A percentile compares a stretch with the other conserved stretches of the same genome.
Evolutionary conservation across 164 flowering plant species (phyloP).

Genomic region (Litsea cubeba): DNA sequence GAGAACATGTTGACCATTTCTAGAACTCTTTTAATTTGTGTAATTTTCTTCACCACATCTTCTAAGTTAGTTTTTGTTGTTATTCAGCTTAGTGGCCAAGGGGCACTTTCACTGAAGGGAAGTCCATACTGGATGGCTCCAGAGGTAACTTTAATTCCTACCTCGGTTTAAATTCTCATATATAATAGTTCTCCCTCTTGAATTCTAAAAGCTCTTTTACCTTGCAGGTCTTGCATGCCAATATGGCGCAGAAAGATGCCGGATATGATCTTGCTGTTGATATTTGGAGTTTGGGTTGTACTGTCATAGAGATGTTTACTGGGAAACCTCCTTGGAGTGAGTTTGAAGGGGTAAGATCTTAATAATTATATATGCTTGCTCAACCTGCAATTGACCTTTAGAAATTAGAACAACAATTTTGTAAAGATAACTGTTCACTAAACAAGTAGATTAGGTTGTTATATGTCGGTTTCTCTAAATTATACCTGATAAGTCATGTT

Average conservation of each 20-base stretch:
- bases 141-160: constrained; percentile 51
- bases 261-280: constrained; percentile 72
- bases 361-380: not conserved
- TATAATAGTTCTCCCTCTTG: not conserved
- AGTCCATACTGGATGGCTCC: constrained; percentile 99
- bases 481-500: not conserved
- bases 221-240: constrained; percentile 39
- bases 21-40: too few species aligned
- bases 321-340: constrained; percentile 98
- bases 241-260: constrained; percentile 57
- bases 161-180: not conserved
- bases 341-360: constrained; percentile 70
- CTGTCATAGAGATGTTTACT: constrained; percentile 83
- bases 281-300: constrained; percentile 98
- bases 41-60: not conserved
- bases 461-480: too few species aligned
- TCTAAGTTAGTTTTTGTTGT: not conserved
- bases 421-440: not conserved
- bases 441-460: too few species aligned
- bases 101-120: constrained; percentile 79
- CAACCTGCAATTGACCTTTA: not conserved
- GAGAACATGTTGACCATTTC: too few species aligned
- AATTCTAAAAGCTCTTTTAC: not conserved
- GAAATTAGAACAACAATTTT: not conserved
- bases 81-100: constrained; percentile 70